phyloP scores from a whole-genome alignment of 129 eudicot species.

The Lactuca sativa region DNA sequence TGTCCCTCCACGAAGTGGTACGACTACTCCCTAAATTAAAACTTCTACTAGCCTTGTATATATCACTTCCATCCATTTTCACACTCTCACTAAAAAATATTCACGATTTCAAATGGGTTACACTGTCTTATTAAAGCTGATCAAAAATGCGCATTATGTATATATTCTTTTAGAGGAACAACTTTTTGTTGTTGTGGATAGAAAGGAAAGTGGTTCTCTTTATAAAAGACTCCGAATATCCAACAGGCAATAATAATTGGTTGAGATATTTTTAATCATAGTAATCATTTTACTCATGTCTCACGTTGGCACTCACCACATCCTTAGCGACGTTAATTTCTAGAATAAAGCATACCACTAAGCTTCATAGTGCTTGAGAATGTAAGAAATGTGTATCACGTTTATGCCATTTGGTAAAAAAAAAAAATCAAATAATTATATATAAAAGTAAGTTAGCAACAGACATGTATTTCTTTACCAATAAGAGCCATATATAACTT shows the following conservation, averaged over 20 bases:
- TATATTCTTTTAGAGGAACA: no score
- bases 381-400: neutral
- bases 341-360: neutral
- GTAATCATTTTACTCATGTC: neutral
- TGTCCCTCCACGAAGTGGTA: neutral
- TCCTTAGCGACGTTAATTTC: neutral
- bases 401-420: neutral
- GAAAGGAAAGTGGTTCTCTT: neutral
- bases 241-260: neutral
- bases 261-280: neutral
- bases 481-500: no score
- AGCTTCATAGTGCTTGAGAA: neutral
- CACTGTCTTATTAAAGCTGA: neutral
- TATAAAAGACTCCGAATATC: neutral
- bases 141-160: neutral
- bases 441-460: no score
- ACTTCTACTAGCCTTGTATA: constrained; percentile 1
- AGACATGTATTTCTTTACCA: no score
- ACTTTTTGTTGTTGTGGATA: neutral
- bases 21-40: no score
- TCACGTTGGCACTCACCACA: neutral
- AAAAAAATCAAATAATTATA: no score
- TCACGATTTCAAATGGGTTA: neutral
- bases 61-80: constrained; percentile 21
- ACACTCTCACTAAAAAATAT: neutral